Evolutionary conservation across 139 green algal species (phyloP), one percentile per base, ranked within the genome.

Genomic region (Coccomyxa sp.): DNA sequence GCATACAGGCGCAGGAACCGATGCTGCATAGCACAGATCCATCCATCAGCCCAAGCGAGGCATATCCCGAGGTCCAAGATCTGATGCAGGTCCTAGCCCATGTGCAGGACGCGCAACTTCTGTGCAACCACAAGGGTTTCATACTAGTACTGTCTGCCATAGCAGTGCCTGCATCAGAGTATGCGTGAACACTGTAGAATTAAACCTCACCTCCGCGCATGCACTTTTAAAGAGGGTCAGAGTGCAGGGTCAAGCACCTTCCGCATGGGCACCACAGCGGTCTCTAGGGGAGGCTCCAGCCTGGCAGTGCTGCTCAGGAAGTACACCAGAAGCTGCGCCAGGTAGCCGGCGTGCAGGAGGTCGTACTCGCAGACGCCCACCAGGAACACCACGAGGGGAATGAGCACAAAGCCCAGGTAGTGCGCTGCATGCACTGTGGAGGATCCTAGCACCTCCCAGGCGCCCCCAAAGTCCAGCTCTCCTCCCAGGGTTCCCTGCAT

Each of bases 311-410:
- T 24, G 0, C 10, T 36, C 37, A 79, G 40, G 44, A 86, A 75
- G 24, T 36, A 39, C 8, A n/a, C 4, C 35, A 85, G 36, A 55
- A 86, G n/a, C 9, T 81, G n/a, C n/a, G 39, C 64, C 68, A 85
- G 40, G 41, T 87, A 86, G n/a, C 31, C 31, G 12, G 68, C 71
- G 44, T 87, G 76, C 64, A 87, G 77, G 27, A 79, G 70, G 33
- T 83, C 55, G 10, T 78, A 80, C 7, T 34, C 33, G 22, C 54
- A 31, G 0, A 58, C 39, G 6, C 85, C 82, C 12, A 82, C 82
- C 18, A 40, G 58, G 29, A 89, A 79, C 27, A 82, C 36, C 1
- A 70, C 73, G 2, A 71, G 54, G 1, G 82, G 82, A 5, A 89
- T 18, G 3, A n/a, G 77, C 22, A 80, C 14, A 18, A 87, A 82